Base-by-base conservation (phyloP, 257 asterid genomes). In the Fraxinus pennsylvanica region DNA sequence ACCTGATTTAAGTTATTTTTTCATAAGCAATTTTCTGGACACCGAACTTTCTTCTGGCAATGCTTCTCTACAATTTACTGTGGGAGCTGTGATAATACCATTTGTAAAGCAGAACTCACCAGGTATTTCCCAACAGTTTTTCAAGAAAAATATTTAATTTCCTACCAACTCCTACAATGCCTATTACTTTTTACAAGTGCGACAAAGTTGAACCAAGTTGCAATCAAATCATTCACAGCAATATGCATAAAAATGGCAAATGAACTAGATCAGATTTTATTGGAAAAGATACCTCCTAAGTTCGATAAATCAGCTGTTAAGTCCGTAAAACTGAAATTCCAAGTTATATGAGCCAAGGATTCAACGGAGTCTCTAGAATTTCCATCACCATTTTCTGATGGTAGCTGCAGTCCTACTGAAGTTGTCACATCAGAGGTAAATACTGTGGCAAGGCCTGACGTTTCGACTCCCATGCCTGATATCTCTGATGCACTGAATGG, bases 261-360 rank as follows among this genome's bases (percentile, higher is more conserved):
- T 57, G 27, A 21, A 3, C 25, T 19, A 57, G 19, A 47, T 47
- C 19, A 13, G 19, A 47, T 47, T 47, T 14, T 47, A 47, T 47
- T 47, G 1, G 6, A 54, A 54, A 59, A 57, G 0, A 29, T 84
- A 87, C 90, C 90, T 82, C 85, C 88, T 72, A 84, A 85, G 89
- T 91, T 91, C 15, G 96, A 90, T 76, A 94, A 85, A 83, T 94
- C 99, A 36, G 97, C 97, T 10, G 97, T 90, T 76, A 94, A 85
- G 89, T 94, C 97, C 32, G 97, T 81, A 79, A 94, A 90, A 86
- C 95, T 94, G 80, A 94, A 92, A 84, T 90, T 88, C 99, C 99
- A 92, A 2, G 97, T 96, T 65, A 92, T 87, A 83, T 91, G 99
- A 81, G 89, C 90, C 82, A 91, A 86, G 43, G 97, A 90, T 83